A percentile compares a stretch with the other conserved stretches of the same genome.
These are phyloP conservation scores for Pythium vanterpoolii DNA, from an alignment of 352 stramenopile species.

Conservation along the genomic window DNA sequence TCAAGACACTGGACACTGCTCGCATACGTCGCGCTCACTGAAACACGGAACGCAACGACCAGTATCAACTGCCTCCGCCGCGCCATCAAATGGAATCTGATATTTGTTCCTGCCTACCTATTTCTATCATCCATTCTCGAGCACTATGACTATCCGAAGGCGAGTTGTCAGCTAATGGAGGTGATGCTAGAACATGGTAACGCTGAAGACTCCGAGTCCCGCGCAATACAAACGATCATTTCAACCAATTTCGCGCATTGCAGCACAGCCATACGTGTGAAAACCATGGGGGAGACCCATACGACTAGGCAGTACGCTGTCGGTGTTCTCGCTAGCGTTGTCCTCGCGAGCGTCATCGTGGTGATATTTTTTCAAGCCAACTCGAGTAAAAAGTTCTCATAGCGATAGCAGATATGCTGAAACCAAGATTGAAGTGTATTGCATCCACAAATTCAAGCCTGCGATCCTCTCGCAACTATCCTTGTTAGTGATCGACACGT, in stretches of 20 bases:
- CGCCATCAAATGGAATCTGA: constrained; percentile 25
- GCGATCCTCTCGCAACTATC: no score
- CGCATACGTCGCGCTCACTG: constrained; percentile 11
- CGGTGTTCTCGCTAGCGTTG: no score
- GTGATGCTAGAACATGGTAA: constrained; percentile 26
- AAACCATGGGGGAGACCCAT: no score
- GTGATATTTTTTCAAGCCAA: no score
- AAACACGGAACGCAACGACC: constrained; percentile 6
- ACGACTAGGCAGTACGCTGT: no score
- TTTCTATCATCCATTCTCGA: constrained; percentile 14
- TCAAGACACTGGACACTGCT: constrained; percentile 22
- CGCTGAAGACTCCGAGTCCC: constrained; percentile 5
- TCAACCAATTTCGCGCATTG: constrained; percentile 30
- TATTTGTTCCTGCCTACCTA: constrained; percentile 25
- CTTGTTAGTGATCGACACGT: no score
- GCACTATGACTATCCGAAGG: constrained; percentile 12
- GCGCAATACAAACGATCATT: constrained; percentile 16
- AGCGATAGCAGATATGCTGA: no score
- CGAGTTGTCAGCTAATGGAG: constrained; percentile 29
- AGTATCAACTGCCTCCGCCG: constrained; percentile 30
- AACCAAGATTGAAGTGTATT: no score
- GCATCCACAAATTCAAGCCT: no score
- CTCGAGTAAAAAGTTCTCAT: no score
- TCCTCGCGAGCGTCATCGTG: no score
- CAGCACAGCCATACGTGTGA: constrained; percentile 20